phyloP scores from a whole-genome alignment of 2,329 filamentous ascomycete species.

The Escovopsis sp. region DNA sequence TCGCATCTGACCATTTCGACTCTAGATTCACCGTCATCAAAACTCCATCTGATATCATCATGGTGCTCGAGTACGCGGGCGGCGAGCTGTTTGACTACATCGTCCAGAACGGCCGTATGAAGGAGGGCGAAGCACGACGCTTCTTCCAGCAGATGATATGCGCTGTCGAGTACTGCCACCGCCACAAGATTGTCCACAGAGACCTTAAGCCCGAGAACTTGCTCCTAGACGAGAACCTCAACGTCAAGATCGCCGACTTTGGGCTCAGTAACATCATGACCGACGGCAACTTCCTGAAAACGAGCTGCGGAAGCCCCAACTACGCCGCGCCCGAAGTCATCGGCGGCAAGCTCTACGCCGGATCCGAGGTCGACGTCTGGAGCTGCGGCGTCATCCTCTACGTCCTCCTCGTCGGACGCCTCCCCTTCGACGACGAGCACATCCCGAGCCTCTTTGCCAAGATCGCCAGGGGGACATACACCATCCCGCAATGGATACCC shows the following conservation, averaged over 20 bases:
- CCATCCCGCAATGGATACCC: conserved; percentile 82
- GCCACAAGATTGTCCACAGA: conserved; percentile 96
- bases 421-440: conserved; percentile 97
- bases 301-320: conserved; percentile 94
- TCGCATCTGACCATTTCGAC: not conserved
- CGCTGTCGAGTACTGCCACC: conserved; percentile 95
- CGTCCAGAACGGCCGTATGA: conserved; percentile 82
- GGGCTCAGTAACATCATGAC: conserved; percentile 99
- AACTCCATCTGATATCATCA: conserved; percentile 86
- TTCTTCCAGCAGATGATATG: conserved; percentile 99
- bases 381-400: conserved; percentile 88
- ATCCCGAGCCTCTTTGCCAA: conserved; percentile 97
- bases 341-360: conserved; percentile 91
- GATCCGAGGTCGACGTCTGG: conserved; percentile 97
- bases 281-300: conserved; percentile 97
- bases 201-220: conserved; percentile 97
- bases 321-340: conserved; percentile 98
- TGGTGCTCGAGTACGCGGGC: conserved; percentile 96
- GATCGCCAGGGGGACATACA: conserved; percentile 87
- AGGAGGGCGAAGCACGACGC: conserved; percentile 80
- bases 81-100: conserved; percentile 97
- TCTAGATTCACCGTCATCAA: conserved; percentile 88
- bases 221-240: conserved; percentile 83
- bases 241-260: conserved; percentile 99
- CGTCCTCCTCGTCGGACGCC: conserved; percentile 62